Evolutionary conservation across 2,329 filamentous ascomycete genomes (phyloP), one percentile per base, ranked within the genome.

Genomic region (Ophiostoma montium): DNA sequence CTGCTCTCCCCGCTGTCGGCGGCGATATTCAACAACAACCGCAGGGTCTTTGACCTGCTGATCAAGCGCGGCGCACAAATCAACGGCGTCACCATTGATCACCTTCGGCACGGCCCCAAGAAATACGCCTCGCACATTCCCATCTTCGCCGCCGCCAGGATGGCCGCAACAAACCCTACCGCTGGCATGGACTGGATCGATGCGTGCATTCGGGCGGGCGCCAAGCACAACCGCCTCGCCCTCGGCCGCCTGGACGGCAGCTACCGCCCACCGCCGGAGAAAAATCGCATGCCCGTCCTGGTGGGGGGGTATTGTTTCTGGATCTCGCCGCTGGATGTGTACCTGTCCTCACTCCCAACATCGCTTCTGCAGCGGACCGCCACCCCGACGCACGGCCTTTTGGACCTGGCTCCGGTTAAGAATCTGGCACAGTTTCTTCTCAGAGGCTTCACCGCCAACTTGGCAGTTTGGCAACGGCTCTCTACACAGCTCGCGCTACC

Each of bases 111-210:
- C 5, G 35, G 44, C 3, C 48, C 48, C 7, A 47, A 35, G 6
- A 23, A n/a, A 5, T 33, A 46, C n/a, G 43, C 36, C 11, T n/a
- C 36, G 31, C 48, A 50, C 38, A 36, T 50, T 13, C 48, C 48
- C 6, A 50, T 47, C 9, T 50, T 50, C 31, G 48, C 48, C 4
- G 48, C 48, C 3, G 48, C 12, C n/a, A 43, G 21, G 36, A 5
- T 12, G 30, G 33, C 13, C 19, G 43, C 12, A 16, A 31, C 27
- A 7, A 9, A 16, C n/a, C 5, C 16, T 19, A 2, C 10, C 2
- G 3, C 13, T 1, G 48, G 44, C 35, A 1, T 8, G 0, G 5
- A 12, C 12, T 44, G 39, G 32, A 19, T 50, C 5, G 2, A 12
- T 5, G 7, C n/a, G 7, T 50, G 48, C 27, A 11, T 30, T 21